Evolutionary conservation across 2,329 filamentous ascomycete species (phyloP), one percentile per base, ranked within the genome.

Genomic region (Furcasterigmium furcatum): DNA sequence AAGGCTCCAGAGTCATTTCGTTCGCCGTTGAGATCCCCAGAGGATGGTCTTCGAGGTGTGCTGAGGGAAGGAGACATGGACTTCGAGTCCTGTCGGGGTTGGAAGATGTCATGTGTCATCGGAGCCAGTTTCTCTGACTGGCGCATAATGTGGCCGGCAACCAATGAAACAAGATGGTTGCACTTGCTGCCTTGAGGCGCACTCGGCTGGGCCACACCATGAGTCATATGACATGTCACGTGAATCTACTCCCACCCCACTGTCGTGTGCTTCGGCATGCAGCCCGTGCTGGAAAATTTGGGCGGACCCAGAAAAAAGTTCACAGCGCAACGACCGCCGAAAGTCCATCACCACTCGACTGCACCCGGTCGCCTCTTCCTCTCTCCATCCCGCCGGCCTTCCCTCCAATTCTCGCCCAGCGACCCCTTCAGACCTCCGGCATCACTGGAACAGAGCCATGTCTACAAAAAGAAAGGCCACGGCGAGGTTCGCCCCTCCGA

Each of bases 381-480:
- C 36, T 32, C 30, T 30, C 44, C n/a, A 40, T 19, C 27, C 32
- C 34, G 19, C 29, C 9, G 21, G 39, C 18, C 24, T 30, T 25
- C 18, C 40, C 40, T 34, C 20, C 12, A 14, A 30, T 14, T 16
- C 14, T 19, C 27, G 34, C 19, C 24, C 6, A 25, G 25, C 24
- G 24, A 29, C 21, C 21, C 41, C 25, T 13, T 9, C 10, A 21
- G 8, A 5, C 30, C 30, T 32, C 30, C 30, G 13, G 3, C 13
- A 32, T 6, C 35, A 21, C 25, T n/a, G 44, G 13, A 42, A 18
- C 34, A 20, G 27, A 44, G 60, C 50, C 49, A 81, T 82, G 75
- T 79, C 80, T 50, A 76, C 79, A 38, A 85, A 82, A 65, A 71
- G 80, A 60, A 85, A 82, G 73, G 69, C 74, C 46, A 67, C 77